A percentile compares a stretch with the other conserved stretches of the same genome.
These are phyloP conservation scores for Flaveria ramosissima DNA, from an alignment of 129 eudicot species.

Conservation along the genomic window DNA sequence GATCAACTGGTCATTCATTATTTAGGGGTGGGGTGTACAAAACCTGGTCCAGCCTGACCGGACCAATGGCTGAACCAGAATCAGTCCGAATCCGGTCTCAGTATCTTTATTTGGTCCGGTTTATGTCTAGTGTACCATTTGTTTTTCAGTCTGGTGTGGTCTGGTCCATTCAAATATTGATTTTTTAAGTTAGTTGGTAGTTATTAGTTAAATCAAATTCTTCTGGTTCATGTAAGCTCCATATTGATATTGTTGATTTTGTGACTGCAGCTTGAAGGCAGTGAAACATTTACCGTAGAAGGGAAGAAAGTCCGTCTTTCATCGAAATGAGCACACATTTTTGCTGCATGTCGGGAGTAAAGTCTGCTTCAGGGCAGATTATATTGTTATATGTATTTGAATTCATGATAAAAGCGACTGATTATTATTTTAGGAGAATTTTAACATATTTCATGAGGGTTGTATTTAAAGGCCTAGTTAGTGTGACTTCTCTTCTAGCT, in stretches of 20 bases:
- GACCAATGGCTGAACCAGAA: too few relatives aligned
- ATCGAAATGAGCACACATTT: slow-evolving; percentile 39
- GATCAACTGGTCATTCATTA: background rate
- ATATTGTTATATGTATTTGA: slow-evolving; percentile 21
- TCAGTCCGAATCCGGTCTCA: too few relatives aligned
- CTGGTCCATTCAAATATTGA: background rate
- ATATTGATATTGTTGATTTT: slow-evolving; percentile 8
- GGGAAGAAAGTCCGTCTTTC: slow-evolving; percentile 70
- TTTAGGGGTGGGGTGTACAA: background rate
- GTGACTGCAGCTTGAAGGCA: slow-evolving; percentile 82
- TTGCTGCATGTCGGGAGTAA: slow-evolving; percentile 19
- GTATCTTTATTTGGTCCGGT: too few relatives aligned
- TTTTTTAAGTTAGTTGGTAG: background rate
- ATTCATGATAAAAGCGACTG: background rate
- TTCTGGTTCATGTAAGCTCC: background rate
- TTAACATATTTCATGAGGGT: slow-evolving; percentile 6
- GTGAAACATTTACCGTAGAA: slow-evolving; percentile 61
- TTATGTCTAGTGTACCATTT: too few relatives aligned
- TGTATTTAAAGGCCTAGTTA: background rate
- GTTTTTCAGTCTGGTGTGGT: too few relatives aligned
- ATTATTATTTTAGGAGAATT: background rate
- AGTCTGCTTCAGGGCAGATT: slow-evolving; percentile 21
- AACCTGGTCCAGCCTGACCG: background rate
- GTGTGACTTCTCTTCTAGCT: background rate
- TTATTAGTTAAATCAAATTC: background rate